These are phyloP conservation scores for Hemerocallis citrina DNA, from an alignment of 106 monocot genomes.

Conservation along the genomic window DNA sequence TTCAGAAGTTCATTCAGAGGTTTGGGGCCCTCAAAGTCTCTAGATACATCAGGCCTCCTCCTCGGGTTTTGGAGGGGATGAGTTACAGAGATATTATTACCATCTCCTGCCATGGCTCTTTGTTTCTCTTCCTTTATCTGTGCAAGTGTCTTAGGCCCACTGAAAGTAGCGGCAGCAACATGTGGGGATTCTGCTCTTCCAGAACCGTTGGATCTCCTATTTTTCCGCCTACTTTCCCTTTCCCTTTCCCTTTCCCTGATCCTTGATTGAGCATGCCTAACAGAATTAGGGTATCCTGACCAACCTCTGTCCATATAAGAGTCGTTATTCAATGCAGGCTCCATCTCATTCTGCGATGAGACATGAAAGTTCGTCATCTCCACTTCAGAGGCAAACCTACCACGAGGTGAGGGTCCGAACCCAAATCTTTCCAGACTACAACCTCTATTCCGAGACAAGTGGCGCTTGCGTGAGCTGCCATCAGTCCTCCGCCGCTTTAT, in stretches of 20 bases:
- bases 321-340: slow-evolving; percentile 1
- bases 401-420: slow-evolving; percentile 1
- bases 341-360: not conserved
- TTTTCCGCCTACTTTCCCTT: slow-evolving; percentile 9
- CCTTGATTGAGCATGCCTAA: slow-evolving; percentile 6
- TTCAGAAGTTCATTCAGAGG: slow-evolving; percentile 38
- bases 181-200: slow-evolving; percentile 2
- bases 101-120: slow-evolving; percentile 7
- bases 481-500: slow-evolving; percentile 25
- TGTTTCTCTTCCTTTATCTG: slow-evolving; percentile 51
- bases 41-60: not conserved
- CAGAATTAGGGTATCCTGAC: not conserved
- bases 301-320: not conserved
- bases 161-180: slow-evolving; percentile 14
- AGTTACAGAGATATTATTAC: not conserved
- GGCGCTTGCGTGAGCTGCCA: slow-evolving; percentile 1
- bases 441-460: not conserved
- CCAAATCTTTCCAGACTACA: not conserved
- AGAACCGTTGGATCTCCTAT: not conserved
- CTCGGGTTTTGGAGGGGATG: not conserved
- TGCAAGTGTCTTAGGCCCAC: slow-evolving; percentile 39
- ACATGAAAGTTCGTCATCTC: not conserved
- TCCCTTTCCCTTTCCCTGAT: slow-evolving; percentile 17
- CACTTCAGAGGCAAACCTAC: slow-evolving; percentile 14
- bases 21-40: slow-evolving; percentile 39